Evolutionary conservation across 2,329 filamentous ascomycete genomes (phyloP).

Genomic region (Lachnellula hyalina): DNA sequence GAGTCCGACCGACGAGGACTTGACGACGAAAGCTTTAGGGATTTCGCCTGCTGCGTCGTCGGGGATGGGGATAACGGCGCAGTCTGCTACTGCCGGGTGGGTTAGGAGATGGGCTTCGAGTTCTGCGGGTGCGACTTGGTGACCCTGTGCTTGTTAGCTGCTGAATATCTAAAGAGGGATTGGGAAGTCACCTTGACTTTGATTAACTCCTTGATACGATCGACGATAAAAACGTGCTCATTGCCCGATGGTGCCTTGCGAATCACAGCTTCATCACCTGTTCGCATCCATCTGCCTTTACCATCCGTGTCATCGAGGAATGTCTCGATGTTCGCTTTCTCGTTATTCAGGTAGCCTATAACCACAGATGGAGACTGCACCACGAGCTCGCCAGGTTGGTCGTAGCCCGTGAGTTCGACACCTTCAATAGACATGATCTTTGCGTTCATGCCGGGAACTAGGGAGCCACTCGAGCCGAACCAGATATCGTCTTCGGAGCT

Average conservation of each 20-base stretch:
- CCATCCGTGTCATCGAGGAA: constrained; percentile 61
- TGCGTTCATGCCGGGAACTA: constrained; percentile 59
- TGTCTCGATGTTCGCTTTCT: constrained; percentile 74
- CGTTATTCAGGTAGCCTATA: constrained; percentile 82
- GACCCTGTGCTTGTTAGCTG: constrained; percentile 46
- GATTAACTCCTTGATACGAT: constrained; percentile 74
- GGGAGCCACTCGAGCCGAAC: constrained; percentile 65
- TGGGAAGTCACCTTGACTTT: constrained; percentile 56
- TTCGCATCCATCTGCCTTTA: constrained; percentile 69
- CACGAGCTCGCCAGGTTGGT: constrained; percentile 74
- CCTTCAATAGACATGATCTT: constrained; percentile 65
- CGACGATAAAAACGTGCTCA: constrained; percentile 81
- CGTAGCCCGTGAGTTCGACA: constrained; percentile 62
- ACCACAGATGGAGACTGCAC: constrained; percentile 73
- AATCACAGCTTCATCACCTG: constrained; percentile 65
- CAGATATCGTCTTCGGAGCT: constrained; percentile 59
- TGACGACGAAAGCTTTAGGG: constrained; percentile 10
- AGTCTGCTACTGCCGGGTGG: constrained; percentile 71
- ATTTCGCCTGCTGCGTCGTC: constrained; percentile 55
- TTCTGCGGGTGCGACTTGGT: constrained; percentile 79
- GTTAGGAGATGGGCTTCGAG: constrained; percentile 74
- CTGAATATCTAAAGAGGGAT: neutral
- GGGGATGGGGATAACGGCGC: constrained; percentile 70
- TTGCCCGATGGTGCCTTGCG: constrained; percentile 43
- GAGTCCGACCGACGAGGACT: constrained; percentile 28